phyloP scores from a whole-genome alignment of 441 rosid species.

The Populus trichocarpa region DNA sequence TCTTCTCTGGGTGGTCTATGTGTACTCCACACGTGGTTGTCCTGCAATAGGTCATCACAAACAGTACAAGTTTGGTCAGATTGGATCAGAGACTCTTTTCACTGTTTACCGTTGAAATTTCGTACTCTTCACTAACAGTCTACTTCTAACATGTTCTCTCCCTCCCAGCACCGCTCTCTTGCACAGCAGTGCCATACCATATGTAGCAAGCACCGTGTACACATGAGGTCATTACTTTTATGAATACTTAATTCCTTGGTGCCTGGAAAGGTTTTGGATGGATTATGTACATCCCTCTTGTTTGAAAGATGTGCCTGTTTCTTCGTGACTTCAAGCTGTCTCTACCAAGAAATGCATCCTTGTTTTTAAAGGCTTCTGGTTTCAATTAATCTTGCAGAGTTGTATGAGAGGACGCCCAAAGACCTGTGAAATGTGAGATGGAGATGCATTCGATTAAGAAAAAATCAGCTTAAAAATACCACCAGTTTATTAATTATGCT shows the following conservation, averaged over 20 bases:
- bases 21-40: conserved; percentile 33
- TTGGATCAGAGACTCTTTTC: conserved; percentile 14
- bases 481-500: no score
- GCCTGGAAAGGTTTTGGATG: background rate
- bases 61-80: conserved; percentile 26
- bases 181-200: background rate
- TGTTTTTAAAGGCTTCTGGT: no score
- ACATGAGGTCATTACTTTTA: background rate
- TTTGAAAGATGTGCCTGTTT: background rate
- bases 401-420: no score
- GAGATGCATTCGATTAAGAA: no score
- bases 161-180: background rate
- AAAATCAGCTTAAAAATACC: no score
- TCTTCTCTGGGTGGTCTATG: conserved; percentile 2
- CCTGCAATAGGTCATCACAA: conserved; percentile 38
- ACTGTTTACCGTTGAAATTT: conserved; percentile 71
- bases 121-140: conserved; percentile 18
- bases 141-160: background rate
- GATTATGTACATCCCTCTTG: background rate
- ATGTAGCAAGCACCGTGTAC: background rate
- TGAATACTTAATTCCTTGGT: background rate
- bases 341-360: background rate
- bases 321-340: background rate
- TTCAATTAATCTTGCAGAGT: no score
- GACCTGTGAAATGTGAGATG: no score